These are phyloP conservation scores for Ganoderma multipileum DNA, from an alignment of 1,284 basidiomycete species.

Conservation along the genomic window DNA sequence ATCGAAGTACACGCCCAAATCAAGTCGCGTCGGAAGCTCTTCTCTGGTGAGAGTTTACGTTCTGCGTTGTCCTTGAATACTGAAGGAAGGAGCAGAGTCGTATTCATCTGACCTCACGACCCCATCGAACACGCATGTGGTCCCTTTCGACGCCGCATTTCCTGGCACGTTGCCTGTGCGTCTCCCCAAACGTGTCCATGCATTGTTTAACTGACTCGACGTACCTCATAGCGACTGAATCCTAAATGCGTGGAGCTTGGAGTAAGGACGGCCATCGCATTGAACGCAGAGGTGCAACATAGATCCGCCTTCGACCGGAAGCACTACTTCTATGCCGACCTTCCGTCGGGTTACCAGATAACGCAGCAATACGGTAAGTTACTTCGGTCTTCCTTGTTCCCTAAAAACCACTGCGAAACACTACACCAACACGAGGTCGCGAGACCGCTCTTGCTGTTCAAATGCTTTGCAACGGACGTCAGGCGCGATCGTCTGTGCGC, in stretches of 20 bases:
- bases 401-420: background rate
- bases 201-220: constrained; percentile 9
- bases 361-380: constrained; percentile 89
- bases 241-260: constrained; percentile 84
- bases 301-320: constrained; percentile 94
- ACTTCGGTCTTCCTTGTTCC: background rate
- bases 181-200: background rate
- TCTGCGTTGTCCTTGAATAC: background rate
- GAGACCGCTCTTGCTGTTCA: background rate
- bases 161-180: constrained; percentile 92
- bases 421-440: background rate
- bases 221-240: constrained; percentile 69
- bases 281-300: constrained; percentile 74
- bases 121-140: constrained; percentile 79
- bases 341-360: constrained; percentile 96
- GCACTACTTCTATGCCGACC: constrained; percentile 98
- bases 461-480: too few relatives aligned
- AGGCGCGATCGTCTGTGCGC: background rate
- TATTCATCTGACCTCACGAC: constrained; percentile 58
- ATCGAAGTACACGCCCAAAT: constrained; percentile 97
- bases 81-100: constrained; percentile 27
- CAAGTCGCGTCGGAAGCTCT: constrained; percentile 87
- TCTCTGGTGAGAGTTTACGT: constrained; percentile 70
- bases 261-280: constrained; percentile 82
- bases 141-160: constrained; percentile 88